Percentiles rank a stretch among this genome's conserved stretches.
Evolutionary conservation across 2,329 filamentous ascomycete species (phyloP).

Genomic region (Colletotrichum tropicale): DNA sequence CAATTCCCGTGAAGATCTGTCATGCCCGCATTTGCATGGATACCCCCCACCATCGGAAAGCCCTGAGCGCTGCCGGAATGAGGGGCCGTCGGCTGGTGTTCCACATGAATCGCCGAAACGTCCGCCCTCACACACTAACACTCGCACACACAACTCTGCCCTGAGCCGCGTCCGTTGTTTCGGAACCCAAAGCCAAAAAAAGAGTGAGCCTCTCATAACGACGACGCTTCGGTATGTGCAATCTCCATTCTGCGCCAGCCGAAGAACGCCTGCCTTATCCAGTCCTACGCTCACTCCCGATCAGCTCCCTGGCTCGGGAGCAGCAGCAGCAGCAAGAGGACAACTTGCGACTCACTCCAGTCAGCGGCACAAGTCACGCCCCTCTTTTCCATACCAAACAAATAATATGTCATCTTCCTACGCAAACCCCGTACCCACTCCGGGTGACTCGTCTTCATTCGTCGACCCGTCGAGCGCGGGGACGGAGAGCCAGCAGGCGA

Average conservation of each 20-base stretch:
- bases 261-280: not conserved
- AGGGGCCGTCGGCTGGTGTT: not conserved
- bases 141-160: not conserved
- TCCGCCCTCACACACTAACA: not conserved
- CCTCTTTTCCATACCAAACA: not conserved
- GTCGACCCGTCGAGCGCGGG: not conserved
- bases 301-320: not conserved
- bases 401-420: not conserved
- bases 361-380: not conserved
- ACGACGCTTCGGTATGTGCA: constrained; percentile 1
- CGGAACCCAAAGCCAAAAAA: not conserved
- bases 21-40: not conserved
- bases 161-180: not conserved
- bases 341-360: not conserved
- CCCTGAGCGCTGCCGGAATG: not conserved
- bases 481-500: not conserved
- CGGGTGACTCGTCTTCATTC: not conserved
- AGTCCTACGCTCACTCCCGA: not conserved
- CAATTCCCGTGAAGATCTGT: not conserved
- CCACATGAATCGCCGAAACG: not conserved
- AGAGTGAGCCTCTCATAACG: not conserved
- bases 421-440: not conserved
- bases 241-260: not conserved
- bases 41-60: not conserved
- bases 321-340: not conserved